phyloP scores from a whole-genome alignment of 176 grass and related monocot species.

The Otatea glauca region DNA sequence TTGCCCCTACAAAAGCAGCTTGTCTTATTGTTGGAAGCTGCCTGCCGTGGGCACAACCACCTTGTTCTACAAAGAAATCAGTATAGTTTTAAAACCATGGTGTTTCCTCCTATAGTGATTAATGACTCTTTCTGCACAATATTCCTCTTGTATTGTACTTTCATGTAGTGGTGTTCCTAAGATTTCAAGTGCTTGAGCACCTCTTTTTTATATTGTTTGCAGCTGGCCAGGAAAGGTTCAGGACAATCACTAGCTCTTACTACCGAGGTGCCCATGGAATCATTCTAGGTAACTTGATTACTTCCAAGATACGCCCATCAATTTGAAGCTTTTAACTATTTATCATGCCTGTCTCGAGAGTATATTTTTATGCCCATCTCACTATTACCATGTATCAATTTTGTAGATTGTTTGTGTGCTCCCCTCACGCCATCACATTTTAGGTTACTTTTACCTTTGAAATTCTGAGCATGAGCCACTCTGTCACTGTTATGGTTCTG shows the following conservation, averaged over 20 bases:
- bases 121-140: not conserved
- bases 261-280: slow-evolving; percentile 96
- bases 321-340: slow-evolving; percentile 23
- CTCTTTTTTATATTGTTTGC: slow-evolving; percentile 46
- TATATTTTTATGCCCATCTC: slow-evolving; percentile 6
- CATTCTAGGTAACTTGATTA: slow-evolving; percentile 73
- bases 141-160: not conserved
- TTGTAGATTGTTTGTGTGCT: not conserved
- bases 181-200: not conserved
- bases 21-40: not conserved
- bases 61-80: not conserved
- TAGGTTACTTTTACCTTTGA: not conserved
- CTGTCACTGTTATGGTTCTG: slow-evolving; percentile 12
- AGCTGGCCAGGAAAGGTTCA: slow-evolving; percentile 99
- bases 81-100: not conserved
- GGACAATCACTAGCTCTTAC: slow-evolving; percentile 94
- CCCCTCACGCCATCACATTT: not conserved
- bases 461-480: not conserved
- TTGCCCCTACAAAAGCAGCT: not conserved
- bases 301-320: not conserved
- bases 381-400: not conserved
- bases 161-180: not conserved
- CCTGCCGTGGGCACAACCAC: not conserved
- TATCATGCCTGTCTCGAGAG: not conserved
- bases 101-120: not conserved